Evolutionary conservation across 2,329 filamentous ascomycete genomes (phyloP).

Genomic region (Xylaria digitata): DNA sequence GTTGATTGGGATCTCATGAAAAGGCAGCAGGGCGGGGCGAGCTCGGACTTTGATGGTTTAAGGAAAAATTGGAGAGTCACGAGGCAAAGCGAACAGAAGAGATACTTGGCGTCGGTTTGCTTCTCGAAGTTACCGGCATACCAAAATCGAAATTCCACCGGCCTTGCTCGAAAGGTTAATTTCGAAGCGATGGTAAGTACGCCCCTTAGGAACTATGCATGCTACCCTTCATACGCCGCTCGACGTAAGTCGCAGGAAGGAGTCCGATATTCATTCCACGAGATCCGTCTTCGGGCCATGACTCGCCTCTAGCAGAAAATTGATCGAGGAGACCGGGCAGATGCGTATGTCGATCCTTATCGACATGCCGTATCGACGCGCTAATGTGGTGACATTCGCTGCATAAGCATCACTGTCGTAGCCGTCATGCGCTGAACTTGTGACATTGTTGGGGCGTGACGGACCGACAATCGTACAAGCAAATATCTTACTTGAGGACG

Average conservation of each 20-base stretch:
- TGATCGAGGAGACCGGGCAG: slow-evolving; percentile 4
- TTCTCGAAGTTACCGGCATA: slow-evolving; percentile 5
- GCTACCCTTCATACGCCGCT: slow-evolving; percentile 8
- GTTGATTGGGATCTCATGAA: slow-evolving; percentile 8
- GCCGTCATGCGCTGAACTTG: slow-evolving; percentile 27
- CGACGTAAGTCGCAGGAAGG: slow-evolving; percentile 14
- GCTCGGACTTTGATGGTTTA: neutral
- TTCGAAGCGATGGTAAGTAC: slow-evolving; percentile 2
- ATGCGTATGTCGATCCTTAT: slow-evolving; percentile 26
- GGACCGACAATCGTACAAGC: neutral
- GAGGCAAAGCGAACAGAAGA: slow-evolving; percentile 9
- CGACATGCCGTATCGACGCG: slow-evolving; percentile 19
- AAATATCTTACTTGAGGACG: slow-evolving; percentile 3
- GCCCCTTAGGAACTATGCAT: slow-evolving; percentile 9
- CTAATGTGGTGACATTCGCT: slow-evolving; percentile 25
- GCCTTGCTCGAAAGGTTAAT: neutral
- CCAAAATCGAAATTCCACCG: neutral
- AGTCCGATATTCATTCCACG: slow-evolving; percentile 7
- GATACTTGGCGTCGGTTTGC: slow-evolving; percentile 14
- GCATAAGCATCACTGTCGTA: neutral
- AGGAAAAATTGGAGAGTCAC: slow-evolving; percentile 19
- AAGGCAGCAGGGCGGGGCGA: neutral
- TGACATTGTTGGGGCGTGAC: slow-evolving; percentile 2
- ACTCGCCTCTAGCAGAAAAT: slow-evolving; percentile 6
- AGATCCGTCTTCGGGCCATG: slow-evolving; percentile 16